Evolutionary conservation across 345 rosid species (phyloP), one percentile per base, ranked within the genome.

Genomic region (Gossypium stocksii): DNA sequence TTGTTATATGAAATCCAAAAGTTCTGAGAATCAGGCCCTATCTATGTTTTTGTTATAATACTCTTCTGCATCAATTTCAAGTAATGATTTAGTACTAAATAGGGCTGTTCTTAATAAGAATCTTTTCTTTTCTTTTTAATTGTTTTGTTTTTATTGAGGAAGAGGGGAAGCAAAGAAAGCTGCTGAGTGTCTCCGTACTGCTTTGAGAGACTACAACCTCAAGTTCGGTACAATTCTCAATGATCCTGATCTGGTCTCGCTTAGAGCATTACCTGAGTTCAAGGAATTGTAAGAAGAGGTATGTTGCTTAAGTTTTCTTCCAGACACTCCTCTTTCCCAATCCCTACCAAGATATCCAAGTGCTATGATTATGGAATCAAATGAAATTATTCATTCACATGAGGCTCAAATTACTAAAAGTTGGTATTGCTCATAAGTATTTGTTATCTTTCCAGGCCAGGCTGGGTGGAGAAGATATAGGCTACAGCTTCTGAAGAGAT

Each of bases 261-360:
- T 95, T 78, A 88, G 98, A 73, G 98, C 94, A 79, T 85, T 84
- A 79, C 94, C 98, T 19, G 99, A 95, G 82, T 95, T 89, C 83
- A 95, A 87, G 89, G 91, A 93, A 86, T 79, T 93, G 73, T 97
- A 91, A 82, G 99, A 91, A 87, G 99, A 91, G 97, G 98, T 91
- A 34, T 80, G 71, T 57, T 44, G 14, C 62, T 64, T 48, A 64
- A 7, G 19, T 53, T 34, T 34, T 34, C 19, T 53, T 65, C 41
- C 56, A 52, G 69, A 13, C 25, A 23, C 8, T 16, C 44, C 22
- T 11, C 22, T 19, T 38, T 76, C 72, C n/a, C 41, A 52, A 5
- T 38, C 45, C 17, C 60, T 46, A 29, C 17, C 17, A 69, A 51
- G 16, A 51, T 70, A 70, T 13, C 57, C 48, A 64, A 72, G 8